Evolutionary conservation across 2,329 filamentous ascomycete genomes (phyloP).

Genomic region (Ramularia collo-cygni): DNA sequence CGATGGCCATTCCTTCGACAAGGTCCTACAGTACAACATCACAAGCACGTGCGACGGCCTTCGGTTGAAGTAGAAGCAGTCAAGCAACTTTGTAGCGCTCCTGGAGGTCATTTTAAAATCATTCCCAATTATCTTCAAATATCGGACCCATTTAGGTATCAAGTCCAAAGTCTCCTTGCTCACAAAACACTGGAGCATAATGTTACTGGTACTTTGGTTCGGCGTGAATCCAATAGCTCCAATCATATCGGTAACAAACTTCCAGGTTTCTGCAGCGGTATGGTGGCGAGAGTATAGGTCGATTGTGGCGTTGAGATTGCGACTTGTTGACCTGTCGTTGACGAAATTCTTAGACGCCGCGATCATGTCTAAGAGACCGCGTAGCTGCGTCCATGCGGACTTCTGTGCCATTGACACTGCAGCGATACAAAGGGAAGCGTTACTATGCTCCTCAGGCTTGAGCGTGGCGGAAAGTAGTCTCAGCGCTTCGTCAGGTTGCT

Average conservation of each 20-base stretch:
- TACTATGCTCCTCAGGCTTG: not conserved
- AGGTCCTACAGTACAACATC: conserved; percentile 21
- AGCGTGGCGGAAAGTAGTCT: conserved; percentile 1
- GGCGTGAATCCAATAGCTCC: conserved; percentile 19
- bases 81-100: conserved; percentile 19
- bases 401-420: conserved; percentile 9
- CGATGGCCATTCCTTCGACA: conserved; percentile 13
- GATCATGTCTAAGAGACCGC: conserved; percentile 3
- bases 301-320: conserved; percentile 18
- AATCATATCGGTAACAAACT: conserved; percentile 21
- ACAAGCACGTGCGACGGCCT: conserved; percentile 24
- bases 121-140: conserved; percentile 12
- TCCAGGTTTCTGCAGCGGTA: conserved; percentile 19
- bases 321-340: not conserved
- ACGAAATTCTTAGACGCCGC: not conserved
- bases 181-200: conserved; percentile 21
- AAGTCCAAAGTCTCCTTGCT: conserved; percentile 11
- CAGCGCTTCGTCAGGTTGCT: conserved; percentile 9
- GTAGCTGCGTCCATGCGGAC: conserved; percentile 8
- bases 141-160: conserved; percentile 22
- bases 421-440: conserved; percentile 7
- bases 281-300: conserved; percentile 16
- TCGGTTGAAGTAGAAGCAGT: conserved; percentile 20
- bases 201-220: conserved; percentile 18
- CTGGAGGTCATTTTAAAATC: conserved; percentile 13